Percentiles rank a stretch among this genome's conserved stretches.
phyloP scores from a whole-genome alignment of 805 yeast genomes.

The Myxozyma vanderwaltii region DNA sequence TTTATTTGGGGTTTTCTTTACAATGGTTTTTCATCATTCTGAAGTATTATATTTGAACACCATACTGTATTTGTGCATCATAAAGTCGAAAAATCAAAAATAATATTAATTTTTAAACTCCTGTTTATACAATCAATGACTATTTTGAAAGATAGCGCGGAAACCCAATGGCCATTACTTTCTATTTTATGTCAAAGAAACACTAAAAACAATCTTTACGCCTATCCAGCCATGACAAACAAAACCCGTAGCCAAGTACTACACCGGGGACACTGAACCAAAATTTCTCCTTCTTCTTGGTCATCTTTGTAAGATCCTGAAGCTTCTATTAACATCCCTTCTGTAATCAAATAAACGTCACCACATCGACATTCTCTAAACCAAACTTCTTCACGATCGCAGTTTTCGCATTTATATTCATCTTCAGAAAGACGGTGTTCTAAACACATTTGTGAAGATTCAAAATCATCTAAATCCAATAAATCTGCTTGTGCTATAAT shows the following conservation, averaged over 20 bases:
- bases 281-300: conserved; percentile 56
- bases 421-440: conserved; percentile 30
- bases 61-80: no score
- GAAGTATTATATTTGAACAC: background rate
- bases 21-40: no score
- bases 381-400: conserved; percentile 37
- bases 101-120: no score
- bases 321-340: conserved; percentile 58
- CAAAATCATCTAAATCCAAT: conserved; percentile 65
- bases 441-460: conserved; percentile 43
- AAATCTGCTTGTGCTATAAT: conserved; percentile 54
- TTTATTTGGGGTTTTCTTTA: no score
- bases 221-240: conserved; percentile 45
- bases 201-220: conserved; percentile 3
- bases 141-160: no score
- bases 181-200: background rate
- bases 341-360: conserved; percentile 61
- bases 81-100: no score
- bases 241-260: conserved; percentile 82
- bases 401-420: background rate
- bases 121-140: no score
- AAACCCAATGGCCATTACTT: no score
- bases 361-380: conserved; percentile 43
- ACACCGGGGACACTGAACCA: conserved; percentile 80
- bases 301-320: background rate